Evolutionary conservation across 2,329 filamentous ascomycete species (phyloP), one percentile per base, ranked within the genome.

Genomic region (Cercospora berteroae): DNA sequence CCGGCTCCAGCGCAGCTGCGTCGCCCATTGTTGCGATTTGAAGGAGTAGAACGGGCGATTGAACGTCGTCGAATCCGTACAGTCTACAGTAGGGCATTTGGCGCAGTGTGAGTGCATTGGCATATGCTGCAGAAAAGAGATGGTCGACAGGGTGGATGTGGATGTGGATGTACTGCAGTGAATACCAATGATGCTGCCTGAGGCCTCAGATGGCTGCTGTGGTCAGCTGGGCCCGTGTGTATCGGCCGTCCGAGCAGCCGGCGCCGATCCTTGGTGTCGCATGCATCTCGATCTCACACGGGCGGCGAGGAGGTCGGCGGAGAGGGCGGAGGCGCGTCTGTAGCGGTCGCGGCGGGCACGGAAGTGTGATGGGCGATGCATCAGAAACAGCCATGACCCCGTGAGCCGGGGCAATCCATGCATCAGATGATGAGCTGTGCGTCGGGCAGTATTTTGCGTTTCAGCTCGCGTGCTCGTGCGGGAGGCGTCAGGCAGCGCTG

Each of bases 391-490:
- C 44, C 44, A 23, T 20, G 44, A 23, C 10, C 44, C 33, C 44
- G 44, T 23, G 44, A 50, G 44, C 20, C 44, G 5, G 44, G 44
- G 44, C 44, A 48, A 50, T 50, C 44, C 44, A 50, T 50, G 44
- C 44, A 23, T 50, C 44, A 50, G 44, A 50, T 50, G 44, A 50
- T 50, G 44, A 50, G 18, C 18, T 50, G 44, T 50, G 36, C 36
- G 16, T n/a, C 36, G 36, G 36, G 16, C 36, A 7, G 36, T 13
- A 18, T 10, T 23, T 23, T 23, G 16, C 52, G n/a, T 25, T 25
- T 60, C 58, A 60, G 58, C 58, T 60, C 18, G 58, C 33, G 58
- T 44, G 58, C 58, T 60, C 58, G 58, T 29, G 58, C 58, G 23
- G 36, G 58, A 20, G 33, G 5, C 16, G 36, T 60, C 31, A 39